Conservation (phyloP, 2,329 filamentous ascomycete genomes). For the Dactylellina cionopaga region DNA sequence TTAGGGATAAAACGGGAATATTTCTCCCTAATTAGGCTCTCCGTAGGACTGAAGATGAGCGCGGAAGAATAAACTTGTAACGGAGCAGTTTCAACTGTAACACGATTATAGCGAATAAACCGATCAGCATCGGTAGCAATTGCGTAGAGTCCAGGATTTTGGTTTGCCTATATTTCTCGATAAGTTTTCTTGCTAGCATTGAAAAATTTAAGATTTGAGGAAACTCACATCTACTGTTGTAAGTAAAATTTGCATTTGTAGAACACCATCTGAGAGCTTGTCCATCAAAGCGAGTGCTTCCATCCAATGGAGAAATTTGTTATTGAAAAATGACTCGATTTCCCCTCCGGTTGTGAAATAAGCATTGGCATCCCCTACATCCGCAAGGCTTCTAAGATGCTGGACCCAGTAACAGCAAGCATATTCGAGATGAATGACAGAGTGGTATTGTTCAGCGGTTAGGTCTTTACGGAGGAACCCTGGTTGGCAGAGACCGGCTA, state of each 20-base stretch:
- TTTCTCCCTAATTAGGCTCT: background rate
- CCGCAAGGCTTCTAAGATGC: background rate
- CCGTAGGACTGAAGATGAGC: background rate
- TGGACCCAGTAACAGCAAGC: constrained; percentile 16
- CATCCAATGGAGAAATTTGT: constrained; percentile 63
- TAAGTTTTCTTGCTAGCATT: background rate
- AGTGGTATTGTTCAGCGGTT: background rate
- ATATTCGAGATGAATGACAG: background rate
- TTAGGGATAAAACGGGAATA: background rate
- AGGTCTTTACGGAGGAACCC: background rate
- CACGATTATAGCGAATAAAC: background rate
- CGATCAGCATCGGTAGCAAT: background rate
- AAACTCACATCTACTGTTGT: background rate
- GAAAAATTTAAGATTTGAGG: background rate
- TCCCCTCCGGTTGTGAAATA: constrained; percentile 66
- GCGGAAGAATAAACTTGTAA: constrained; percentile 28
- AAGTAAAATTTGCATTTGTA: background rate
- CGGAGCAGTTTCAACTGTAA: background rate
- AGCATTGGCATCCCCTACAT: constrained; percentile 61
- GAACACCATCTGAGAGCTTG: constrained; percentile 53
- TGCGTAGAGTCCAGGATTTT: background rate
- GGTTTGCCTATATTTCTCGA: background rate
- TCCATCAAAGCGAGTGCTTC: constrained; percentile 61
- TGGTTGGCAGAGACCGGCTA: background rate
- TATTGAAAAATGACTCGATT: constrained; percentile 60